These are phyloP conservation scores for Mimosa pudica DNA, from an alignment of 306 rosid species.

Conservation along the genomic window DNA sequence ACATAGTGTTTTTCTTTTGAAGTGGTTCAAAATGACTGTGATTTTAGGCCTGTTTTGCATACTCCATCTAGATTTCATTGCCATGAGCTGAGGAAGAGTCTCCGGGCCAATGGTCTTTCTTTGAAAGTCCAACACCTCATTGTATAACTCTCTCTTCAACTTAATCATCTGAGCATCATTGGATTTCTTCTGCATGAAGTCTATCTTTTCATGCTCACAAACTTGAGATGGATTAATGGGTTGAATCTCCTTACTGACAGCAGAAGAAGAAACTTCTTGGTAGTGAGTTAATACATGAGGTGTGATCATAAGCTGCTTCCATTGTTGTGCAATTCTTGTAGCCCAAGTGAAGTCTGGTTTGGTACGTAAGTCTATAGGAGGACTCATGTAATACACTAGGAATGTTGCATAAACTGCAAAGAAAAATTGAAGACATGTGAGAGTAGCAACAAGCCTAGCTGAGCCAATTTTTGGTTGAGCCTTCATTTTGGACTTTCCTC, in stretches of 20 bases:
- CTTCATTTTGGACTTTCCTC: slow-evolving; percentile 59
- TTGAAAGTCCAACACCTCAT: slow-evolving; percentile 67
- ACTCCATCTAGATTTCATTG: slow-evolving; percentile 87
- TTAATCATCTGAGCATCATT: slow-evolving; percentile 79
- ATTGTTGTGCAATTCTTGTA: slow-evolving; percentile 72
- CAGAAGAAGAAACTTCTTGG: slow-evolving; percentile 59
- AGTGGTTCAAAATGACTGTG: slow-evolving; percentile 83
- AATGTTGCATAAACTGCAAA: slow-evolving; percentile 91
- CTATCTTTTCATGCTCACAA: slow-evolving; percentile 81
- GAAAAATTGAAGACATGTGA: slow-evolving; percentile 84
- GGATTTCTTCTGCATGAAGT: slow-evolving; percentile 90
- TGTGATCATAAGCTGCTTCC: slow-evolving; percentile 66
- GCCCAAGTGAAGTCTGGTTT: slow-evolving; percentile 87
- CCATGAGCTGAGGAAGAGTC: slow-evolving; percentile 73
- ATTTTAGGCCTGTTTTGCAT: slow-evolving; percentile 57
- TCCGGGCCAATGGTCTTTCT: slow-evolving; percentile 56
- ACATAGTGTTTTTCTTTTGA: slow-evolving; percentile 93
- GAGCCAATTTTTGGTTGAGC: slow-evolving; percentile 45
- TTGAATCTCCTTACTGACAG: slow-evolving; percentile 40
- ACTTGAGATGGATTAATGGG: slow-evolving; percentile 50
- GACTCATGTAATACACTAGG: slow-evolving; percentile 83
- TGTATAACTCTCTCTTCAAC: slow-evolving; percentile 73
- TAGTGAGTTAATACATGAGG: slow-evolving; percentile 67
- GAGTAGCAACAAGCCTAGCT: slow-evolving; percentile 61
- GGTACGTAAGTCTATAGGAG: slow-evolving; percentile 72